Base-by-base conservation (phyloP, 2,329 filamentous ascomycete genomes). In the Colletotrichum eremochloae region DNA sequence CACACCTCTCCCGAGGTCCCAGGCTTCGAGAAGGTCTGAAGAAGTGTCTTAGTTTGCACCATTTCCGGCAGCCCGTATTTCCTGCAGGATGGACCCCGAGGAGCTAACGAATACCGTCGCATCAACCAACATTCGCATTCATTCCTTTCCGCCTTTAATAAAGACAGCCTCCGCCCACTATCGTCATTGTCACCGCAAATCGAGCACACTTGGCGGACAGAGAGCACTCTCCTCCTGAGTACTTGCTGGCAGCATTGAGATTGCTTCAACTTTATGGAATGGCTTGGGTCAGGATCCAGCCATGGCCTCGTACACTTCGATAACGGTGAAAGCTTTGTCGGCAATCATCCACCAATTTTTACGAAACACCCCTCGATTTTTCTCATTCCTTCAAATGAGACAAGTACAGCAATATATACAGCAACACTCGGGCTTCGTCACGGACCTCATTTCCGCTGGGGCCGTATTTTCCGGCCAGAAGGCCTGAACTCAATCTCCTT, bases 21-120 rank as follows among this genome's bases (percentile, higher is more conserved):
- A 58, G 48, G 64, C 72, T 74, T 74, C 68, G 68, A 74, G 72
- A 72, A 74, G 66, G 29, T 46, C 6, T 40, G 40, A 72, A 74
- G 58, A 65, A 68, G 46, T 65, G 58, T 68, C 53, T 65, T 63
- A 44, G 40, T 56, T 57, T 33, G 42, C 58, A 72, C 64, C 44
- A 55, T 55, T 56, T 46, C 55, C 58, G 50, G 46, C 44, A 8
- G 53, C 42, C 62, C 31, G 24, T 50, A n/a, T 50, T 31, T 52
- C 31, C n/a, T 36, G 44, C 40, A 14, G 44, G 11, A 38, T 63
- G 20, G 18, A n/a, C 44, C 46, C 20, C 15, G 20, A 24, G n/a
- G 44, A 52, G 60, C 60, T 52, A 63, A 46, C 60, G 31, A 38
- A 38, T 14, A 8, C 11, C 5, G 36, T 15, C 15, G 53, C 20